Evolutionary conservation across 225 moss, liverwort and hornwort genomes (phyloP), one percentile per base, ranked within the genome.

Genomic region (Sphagnum tenellum): DNA sequence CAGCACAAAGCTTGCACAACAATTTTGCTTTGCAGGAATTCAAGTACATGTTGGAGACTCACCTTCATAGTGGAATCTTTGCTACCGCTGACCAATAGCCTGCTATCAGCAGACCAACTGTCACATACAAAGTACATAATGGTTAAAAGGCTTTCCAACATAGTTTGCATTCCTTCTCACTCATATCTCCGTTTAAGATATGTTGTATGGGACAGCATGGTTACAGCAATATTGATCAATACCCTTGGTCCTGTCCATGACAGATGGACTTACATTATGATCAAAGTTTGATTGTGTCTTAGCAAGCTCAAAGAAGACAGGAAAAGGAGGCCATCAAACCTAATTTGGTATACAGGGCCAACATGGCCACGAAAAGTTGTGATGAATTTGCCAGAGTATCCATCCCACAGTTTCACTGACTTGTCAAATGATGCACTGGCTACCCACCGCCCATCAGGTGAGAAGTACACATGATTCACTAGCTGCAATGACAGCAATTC

Each of bases 31-130:
- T 29, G 29, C 29, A 29, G 29, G 29, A 29, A 29, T 29, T 29
- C 1, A 29, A 29, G 29, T 29, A 29, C 29, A 29, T 0, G 29
- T 29, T 29, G 29, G 29, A 29, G 29, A 29, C 1, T 29, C 60
- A 91, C 86, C 93, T 98, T 98, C 73, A 98, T 73, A 9, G 96
- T 98, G 5, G 96, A 98, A 68, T 98, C 96, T 76, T 98, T 98
- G 79, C 96, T 98, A 62, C 90, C 89, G 61, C 96, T 98, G 58
- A 98, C 76, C 57, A 98, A 71, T 46, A 98, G 78, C 63, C 96
- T 82, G 75, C 93, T 98, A 63, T 98, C 96, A 3, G 93, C 96
- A 65, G 96, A 98, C 96, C 96, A 98, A 77, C 96, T 94, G 76
- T 61, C 56, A 56, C 70, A 75, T 7, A 62, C 63, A 61, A 76